A percentile compares a stretch with the other conserved stretches of the same genome.
These are phyloP conservation scores for Henningerozyma blattae DNA, from an alignment of 805 yeast genomes.

Conservation along the genomic window DNA sequence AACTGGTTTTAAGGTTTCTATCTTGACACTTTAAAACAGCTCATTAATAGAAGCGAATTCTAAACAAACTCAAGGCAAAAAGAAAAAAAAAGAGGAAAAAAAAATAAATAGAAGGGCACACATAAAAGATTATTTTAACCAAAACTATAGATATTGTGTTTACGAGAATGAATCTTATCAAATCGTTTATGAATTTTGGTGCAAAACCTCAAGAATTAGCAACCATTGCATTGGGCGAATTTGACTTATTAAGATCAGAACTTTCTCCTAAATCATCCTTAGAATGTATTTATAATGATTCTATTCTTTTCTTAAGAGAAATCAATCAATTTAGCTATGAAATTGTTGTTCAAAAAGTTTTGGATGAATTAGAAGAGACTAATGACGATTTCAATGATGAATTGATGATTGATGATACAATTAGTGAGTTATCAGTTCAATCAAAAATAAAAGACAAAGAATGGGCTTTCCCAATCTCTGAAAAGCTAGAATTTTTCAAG, in stretches of 20 bases:
- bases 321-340: conserved; percentile 59
- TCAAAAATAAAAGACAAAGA: conserved; percentile 40
- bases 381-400: conserved; percentile 41
- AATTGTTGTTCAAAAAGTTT: conserved; percentile 54
- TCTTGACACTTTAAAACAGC: too few species aligned
- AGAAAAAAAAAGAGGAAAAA: too few species aligned
- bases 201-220: conserved; percentile 46
- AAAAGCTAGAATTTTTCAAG: conserved; percentile 44
- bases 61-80: too few species aligned
- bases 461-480: conserved; percentile 56
- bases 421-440: conserved; percentile 22
- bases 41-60: too few species aligned
- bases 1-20: too few species aligned
- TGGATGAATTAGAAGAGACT: conserved; percentile 50
- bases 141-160: background rate
- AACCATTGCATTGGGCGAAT: conserved; percentile 66
- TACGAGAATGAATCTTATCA: conserved; percentile 53
- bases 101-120: too few species aligned
- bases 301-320: conserved; percentile 58
- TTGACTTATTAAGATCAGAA: conserved; percentile 61
- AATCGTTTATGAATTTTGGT: conserved; percentile 46
- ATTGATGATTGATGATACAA: conserved; percentile 27
- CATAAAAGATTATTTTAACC: too few species aligned
- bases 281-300: conserved; percentile 75
- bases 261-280: conserved; percentile 77